phyloP scores from a whole-genome alignment of 2,329 filamentous ascomycete species.

The Cladobotryum protrusum region DNA sequence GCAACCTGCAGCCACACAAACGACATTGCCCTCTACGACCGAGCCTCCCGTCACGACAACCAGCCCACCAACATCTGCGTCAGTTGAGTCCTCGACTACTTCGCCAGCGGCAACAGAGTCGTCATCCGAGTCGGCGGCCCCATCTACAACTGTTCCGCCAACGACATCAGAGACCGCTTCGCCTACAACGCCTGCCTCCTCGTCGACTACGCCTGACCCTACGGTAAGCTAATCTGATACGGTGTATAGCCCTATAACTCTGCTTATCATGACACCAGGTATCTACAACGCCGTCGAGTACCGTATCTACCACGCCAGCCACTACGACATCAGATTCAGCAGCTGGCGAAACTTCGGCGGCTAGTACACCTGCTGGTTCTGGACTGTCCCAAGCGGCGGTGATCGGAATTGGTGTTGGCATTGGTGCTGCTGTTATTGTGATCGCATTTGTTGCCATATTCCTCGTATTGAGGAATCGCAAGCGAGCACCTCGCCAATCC shows the following conservation, averaged over 20 bases:
- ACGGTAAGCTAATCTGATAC: background rate
- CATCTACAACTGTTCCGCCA: conserved; percentile 1
- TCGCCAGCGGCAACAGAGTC: background rate
- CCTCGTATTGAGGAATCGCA: conserved; percentile 29
- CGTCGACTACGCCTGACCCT: conserved; percentile 3
- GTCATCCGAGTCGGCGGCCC: background rate
- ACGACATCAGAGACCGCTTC: conserved; percentile 7
- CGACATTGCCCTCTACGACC: background rate
- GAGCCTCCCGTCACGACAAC: background rate
- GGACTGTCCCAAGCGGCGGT: conserved; percentile 39
- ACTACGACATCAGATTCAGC: background rate
- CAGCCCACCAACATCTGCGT: background rate
- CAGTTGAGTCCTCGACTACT: background rate
- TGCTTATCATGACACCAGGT: background rate
- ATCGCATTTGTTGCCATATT: conserved; percentile 34
- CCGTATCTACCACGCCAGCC: background rate
- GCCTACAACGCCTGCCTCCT: conserved; percentile 6
- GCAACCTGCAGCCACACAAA: background rate
- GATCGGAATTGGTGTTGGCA: conserved; percentile 44
- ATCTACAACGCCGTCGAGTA: background rate
- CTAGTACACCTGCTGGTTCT: conserved; percentile 7
- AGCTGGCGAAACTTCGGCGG: conserved; percentile 1
- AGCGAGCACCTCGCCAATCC: conserved; percentile 19
- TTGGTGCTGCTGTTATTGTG: conserved; percentile 36
- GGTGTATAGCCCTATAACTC: background rate